phyloP scores from a whole-genome alignment of 306 rosid genomes.

The Sophora flavescens region DNA sequence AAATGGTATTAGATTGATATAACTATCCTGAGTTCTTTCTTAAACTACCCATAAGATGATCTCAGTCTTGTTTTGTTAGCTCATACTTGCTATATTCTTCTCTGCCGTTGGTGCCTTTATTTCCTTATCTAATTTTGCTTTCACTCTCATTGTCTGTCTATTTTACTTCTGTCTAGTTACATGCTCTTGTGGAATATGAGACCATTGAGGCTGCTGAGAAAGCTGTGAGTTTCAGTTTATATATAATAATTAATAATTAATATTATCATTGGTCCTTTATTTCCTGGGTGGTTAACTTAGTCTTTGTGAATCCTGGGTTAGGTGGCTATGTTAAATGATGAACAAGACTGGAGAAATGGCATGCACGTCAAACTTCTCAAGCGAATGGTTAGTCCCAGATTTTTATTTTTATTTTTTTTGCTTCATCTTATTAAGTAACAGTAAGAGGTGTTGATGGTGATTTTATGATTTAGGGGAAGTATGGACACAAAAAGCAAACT shows the following conservation, averaged over 20 bases:
- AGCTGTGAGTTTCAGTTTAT: slow-evolving; percentile 74
- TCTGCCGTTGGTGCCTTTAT: slow-evolving; percentile 31
- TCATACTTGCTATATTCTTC: slow-evolving; percentile 24
- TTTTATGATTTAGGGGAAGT: slow-evolving; percentile 64
- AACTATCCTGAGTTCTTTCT: slow-evolving; percentile 7
- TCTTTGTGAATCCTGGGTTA: slow-evolving; percentile 40
- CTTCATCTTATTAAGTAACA: slow-evolving; percentile 15
- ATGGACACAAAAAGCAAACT: slow-evolving; percentile 73
- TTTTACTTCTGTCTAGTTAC: slow-evolving; percentile 59
- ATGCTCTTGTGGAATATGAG: slow-evolving; percentile 93
- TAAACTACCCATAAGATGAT: not conserved
- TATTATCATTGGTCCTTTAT: slow-evolving; percentile 29
- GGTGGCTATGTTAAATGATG: slow-evolving; percentile 82
- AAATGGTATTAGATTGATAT: slow-evolving; percentile 19
- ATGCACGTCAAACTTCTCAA: slow-evolving; percentile 90
- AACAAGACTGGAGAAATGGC: slow-evolving; percentile 96
- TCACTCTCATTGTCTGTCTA: slow-evolving; percentile 2
- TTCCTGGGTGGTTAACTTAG: slow-evolving; percentile 32
- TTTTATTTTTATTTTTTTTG: slow-evolving; percentile 19
- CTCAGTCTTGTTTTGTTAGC: slow-evolving; percentile 10
- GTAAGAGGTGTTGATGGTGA: slow-evolving; percentile 36
- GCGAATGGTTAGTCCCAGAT: slow-evolving; percentile 58
- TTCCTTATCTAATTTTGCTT: slow-evolving; percentile 13
- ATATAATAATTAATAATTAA: not conserved
- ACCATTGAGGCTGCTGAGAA: slow-evolving; percentile 89